A percentile compares a stretch with the other conserved stretches of the same genome.
These are phyloP conservation scores for Pharus latifolius DNA, from an alignment of 176 grass and related monocot genomes.

Conservation along the genomic window DNA sequence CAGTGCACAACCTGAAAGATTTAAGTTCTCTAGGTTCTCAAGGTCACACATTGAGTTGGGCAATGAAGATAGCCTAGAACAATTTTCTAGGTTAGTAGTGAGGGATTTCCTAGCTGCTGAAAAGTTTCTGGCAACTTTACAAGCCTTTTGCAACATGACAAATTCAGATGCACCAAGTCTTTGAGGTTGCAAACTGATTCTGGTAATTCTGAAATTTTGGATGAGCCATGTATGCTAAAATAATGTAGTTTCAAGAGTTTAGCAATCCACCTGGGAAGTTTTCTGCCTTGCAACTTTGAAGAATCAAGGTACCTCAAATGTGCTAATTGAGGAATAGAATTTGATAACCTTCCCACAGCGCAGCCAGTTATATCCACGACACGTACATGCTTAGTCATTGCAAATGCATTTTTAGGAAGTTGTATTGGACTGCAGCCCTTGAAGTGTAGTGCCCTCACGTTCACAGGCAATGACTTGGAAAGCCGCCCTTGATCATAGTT, in stretches of 20 bases:
- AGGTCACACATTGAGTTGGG: too few relatives aligned
- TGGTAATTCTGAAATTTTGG: not conserved
- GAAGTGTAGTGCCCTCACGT: not conserved
- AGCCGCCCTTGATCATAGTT: too few relatives aligned
- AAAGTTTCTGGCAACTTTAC: too few relatives aligned
- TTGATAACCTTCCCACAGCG: not conserved
- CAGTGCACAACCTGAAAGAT: too few relatives aligned
- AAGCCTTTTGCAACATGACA: not conserved
- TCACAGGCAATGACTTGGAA: not conserved
- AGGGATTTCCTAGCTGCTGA: too few relatives aligned
- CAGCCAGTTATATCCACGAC: slow-evolving; percentile 10
- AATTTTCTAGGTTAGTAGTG: too few relatives aligned
- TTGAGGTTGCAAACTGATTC: not conserved
- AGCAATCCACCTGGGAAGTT: not conserved
- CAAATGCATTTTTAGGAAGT: not conserved
- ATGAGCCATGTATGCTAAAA: not conserved
- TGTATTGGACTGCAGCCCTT: not conserved
- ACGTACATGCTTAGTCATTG: not conserved
- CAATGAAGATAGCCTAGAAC: too few relatives aligned
- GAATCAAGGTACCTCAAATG: slow-evolving; percentile 10
- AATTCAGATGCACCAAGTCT: not conserved
- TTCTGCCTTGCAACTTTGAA: not conserved
- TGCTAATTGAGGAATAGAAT: not conserved
- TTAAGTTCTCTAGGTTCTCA: too few relatives aligned
- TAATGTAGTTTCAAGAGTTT: not conserved